Conservation (phyloP, 805 yeast species). For the Suhomyces canberraensis region DNA sequence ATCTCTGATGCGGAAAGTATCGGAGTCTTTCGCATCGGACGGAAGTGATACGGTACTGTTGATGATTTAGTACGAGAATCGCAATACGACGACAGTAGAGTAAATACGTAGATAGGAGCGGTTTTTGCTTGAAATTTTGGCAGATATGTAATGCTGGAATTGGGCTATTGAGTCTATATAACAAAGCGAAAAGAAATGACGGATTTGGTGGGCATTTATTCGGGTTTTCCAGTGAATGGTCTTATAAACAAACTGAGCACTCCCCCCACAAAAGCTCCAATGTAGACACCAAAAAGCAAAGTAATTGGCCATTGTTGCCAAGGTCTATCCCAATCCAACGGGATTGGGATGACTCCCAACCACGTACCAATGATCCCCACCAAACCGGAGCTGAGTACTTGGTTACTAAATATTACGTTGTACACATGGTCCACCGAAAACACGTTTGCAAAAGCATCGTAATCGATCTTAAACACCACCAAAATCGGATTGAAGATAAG, state of each 20-base stretch:
- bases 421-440: conserved; percentile 20
- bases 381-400: conserved; percentile 25
- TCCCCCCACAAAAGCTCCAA: conserved; percentile 69
- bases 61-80: too few species aligned
- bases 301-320: conserved; percentile 98
- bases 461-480: conserved; percentile 49
- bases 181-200: too few species aligned
- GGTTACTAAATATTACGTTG: conserved; percentile 29
- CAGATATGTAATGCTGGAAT: too few species aligned
- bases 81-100: too few species aligned
- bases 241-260: not conserved
- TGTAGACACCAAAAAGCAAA: conserved; percentile 69
- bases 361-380: conserved; percentile 63
- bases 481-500: conserved; percentile 65
- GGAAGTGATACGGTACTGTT: too few species aligned
- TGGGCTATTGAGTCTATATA: too few species aligned
- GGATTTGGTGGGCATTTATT: too few species aligned
- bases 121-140: too few species aligned
- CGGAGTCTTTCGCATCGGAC: too few species aligned
- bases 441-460: conserved; percentile 28
- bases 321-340: conserved; percentile 95
- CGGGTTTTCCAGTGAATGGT: too few species aligned
- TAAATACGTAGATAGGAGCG: too few species aligned
- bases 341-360: conserved; percentile 92
- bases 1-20: too few species aligned